Percentiles rank a stretch among this genome's conserved stretches.
Evolutionary conservation across 2,329 filamentous ascomycete species (phyloP).

Genomic region (Microsporum ferrugineum): DNA sequence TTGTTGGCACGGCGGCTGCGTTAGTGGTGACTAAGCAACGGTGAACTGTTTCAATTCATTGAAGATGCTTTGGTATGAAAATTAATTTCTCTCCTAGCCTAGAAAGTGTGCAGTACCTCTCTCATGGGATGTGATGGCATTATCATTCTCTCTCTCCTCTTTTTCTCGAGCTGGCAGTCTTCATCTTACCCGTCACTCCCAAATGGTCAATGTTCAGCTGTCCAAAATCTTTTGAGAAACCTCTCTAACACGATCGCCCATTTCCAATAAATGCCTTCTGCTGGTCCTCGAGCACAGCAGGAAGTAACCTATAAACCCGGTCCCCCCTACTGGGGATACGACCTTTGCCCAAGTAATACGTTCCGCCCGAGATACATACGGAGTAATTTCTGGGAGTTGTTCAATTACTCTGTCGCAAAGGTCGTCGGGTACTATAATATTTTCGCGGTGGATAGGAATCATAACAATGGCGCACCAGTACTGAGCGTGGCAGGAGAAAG

Average conservation of each 20-base stretch:
- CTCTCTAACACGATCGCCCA: neutral
- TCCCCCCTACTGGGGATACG: neutral
- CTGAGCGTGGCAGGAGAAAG: constrained; percentile 15
- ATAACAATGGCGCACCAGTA: neutral
- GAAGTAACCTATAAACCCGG: neutral
- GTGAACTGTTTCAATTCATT: too few relatives aligned
- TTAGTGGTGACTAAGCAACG: too few relatives aligned
- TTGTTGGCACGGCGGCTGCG: too few relatives aligned
- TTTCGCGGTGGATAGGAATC: neutral
- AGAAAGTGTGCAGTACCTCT: too few relatives aligned
- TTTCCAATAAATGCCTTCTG: constrained; percentile 1
- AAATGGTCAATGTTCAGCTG: neutral
- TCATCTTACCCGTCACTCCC: too few relatives aligned
- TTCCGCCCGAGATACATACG: neutral
- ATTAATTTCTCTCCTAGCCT: too few relatives aligned
- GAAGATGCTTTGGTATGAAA: too few relatives aligned
- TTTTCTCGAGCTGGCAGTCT: neutral
- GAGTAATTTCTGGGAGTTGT: neutral
- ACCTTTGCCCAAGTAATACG: neutral
- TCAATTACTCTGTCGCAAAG: neutral
- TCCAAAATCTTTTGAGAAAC: neutral
- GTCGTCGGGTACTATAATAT: neutral
- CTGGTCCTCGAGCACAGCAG: neutral
- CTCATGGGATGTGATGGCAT: neutral
- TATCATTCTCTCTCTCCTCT: neutral